These are phyloP conservation scores for Colletotrichum liriopes DNA, from an alignment of 2,329 filamentous ascomycete species.

Conservation along the genomic window DNA sequence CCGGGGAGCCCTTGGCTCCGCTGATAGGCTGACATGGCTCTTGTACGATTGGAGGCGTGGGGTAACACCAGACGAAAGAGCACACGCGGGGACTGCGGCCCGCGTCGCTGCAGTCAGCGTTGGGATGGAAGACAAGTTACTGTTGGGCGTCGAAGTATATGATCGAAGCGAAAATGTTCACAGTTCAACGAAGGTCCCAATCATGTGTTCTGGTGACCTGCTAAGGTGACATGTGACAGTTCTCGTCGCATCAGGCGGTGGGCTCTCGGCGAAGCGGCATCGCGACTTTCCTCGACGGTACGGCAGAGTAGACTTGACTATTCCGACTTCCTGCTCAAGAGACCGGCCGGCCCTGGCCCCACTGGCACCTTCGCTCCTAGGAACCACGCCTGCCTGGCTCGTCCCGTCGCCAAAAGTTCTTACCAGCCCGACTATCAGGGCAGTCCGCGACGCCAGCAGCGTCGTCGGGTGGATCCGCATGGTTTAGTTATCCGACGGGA, in stretches of 20 bases:
- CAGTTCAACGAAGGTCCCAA: not conserved
- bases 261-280: not conserved
- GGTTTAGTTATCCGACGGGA: not conserved
- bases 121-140: not conserved
- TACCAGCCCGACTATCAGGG: not conserved
- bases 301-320: not conserved
- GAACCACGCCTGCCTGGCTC: not conserved
- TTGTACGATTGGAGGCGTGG: not conserved
- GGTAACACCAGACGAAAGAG: not conserved
- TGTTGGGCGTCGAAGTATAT: not conserved
- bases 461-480: not conserved
- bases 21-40: not conserved
- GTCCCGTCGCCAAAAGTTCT: not conserved
- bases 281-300: not conserved
- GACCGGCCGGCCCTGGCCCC: not conserved
- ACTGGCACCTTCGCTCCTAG: not conserved
- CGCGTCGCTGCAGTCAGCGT: not conserved
- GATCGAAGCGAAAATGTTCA: constrained; percentile 1
- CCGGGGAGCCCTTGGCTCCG: not conserved
- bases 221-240: not conserved
- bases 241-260: not conserved
- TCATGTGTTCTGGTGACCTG: not conserved
- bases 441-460: not conserved
- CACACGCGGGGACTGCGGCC: not conserved
- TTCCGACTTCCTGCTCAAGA: not conserved